Base-by-base conservation (phyloP, 2,329 filamentous ascomycete genomes). In the Fusarium pilosicola region DNA sequence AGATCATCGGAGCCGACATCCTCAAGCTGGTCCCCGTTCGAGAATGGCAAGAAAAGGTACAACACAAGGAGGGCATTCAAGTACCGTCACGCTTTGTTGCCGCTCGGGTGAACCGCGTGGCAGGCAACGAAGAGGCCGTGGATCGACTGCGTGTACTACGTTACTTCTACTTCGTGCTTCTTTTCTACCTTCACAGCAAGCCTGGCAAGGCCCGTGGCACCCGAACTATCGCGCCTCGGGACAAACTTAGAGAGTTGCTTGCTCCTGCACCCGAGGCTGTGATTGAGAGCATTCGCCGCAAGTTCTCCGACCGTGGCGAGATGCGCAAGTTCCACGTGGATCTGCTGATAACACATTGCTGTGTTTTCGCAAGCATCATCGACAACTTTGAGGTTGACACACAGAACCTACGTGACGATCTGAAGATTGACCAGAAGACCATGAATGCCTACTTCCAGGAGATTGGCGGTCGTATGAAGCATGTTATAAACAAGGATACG, bases 381-480 rank as follows among this genome's bases (percentile, higher is more conserved):
- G 92, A 95, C 77, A 90, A 92, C 79, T 94, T 90, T 78, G 90
- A 91, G 79, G 90, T 94, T 62, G 91, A 95, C 77, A 91, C 91
- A 12, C 88, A 88, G 71, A 88, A 92, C 73, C 83, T 97, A 73
- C 88, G 90, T 60, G 89, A 93, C 70, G 94, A 96, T 79, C 82
- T 96, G 68, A 88, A 89, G 78, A 78, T 95, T 65, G 92, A 95
- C 74, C 89, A 91, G 81, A 92, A 89, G 82, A 86, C 90, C 79
- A 90, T 96, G 77, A 88, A 86, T 59, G 88, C 90, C 78, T 95
- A 94, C 81, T 95, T 93, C 81, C 83, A 85, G 54, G 94, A 96
- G 81, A 91, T 96, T 73, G 94, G 94, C 28, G 93, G 91, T 36
- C 89, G 87, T 75, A 86, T 94, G 36, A 89, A 87, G 80, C 84